phyloP scores from a whole-genome alignment of 768 basidiomycete genomes.

The Boletus coccyginus region DNA sequence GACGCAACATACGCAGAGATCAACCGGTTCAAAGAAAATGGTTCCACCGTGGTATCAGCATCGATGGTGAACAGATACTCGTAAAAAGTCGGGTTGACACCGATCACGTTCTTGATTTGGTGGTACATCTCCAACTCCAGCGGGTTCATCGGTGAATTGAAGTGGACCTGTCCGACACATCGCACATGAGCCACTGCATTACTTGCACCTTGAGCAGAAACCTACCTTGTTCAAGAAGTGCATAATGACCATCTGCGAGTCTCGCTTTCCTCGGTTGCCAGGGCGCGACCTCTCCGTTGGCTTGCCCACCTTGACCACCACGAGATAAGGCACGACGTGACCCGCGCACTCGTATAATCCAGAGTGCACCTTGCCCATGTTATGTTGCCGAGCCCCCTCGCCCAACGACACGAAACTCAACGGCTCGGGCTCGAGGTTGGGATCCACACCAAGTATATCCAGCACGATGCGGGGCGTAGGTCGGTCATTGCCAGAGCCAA shows the following conservation, averaged over 20 bases:
- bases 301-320: constrained; percentile 92
- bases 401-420: constrained; percentile 92
- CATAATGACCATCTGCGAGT: constrained; percentile 95
- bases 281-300: constrained; percentile 91
- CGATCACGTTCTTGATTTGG: constrained; percentile 99
- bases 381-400: constrained; percentile 93
- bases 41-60: constrained; percentile 92
- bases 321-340: constrained; percentile 94
- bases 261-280: constrained; percentile 97
- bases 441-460: constrained; percentile 93
- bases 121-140: constrained; percentile 98
- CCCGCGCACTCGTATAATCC: constrained; percentile 92
- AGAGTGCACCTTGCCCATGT: constrained; percentile 97
- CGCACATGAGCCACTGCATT: background rate
- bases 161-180: constrained; percentile 70
- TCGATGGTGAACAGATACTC: constrained; percentile 94
- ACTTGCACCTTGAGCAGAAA: background rate
- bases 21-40: constrained; percentile 82
- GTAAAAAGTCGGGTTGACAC: constrained; percentile 98
- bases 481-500: no score
- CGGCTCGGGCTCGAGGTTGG: constrained; percentile 91
- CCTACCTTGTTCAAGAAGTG: constrained; percentile 94
- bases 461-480: constrained; percentile 95
- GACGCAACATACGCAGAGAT: constrained; percentile 78
- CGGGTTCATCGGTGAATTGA: constrained; percentile 37